Conservation (phyloP, 2,329 filamentous ascomycete species). For the Aphanocladium album region DNA sequence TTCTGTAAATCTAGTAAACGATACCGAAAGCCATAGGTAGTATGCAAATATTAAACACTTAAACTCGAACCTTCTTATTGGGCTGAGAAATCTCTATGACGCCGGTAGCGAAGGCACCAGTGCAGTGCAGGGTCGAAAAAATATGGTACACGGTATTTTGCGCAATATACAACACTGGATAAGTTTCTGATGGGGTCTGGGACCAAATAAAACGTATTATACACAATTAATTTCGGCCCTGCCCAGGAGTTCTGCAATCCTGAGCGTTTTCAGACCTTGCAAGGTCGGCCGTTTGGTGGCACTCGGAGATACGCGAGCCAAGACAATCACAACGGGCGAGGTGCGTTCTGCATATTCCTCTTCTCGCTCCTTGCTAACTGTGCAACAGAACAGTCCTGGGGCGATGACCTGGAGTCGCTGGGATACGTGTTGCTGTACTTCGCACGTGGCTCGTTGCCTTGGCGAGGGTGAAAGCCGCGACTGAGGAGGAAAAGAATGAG, state of each 20-base stretch:
- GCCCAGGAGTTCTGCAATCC: constrained; percentile 12
- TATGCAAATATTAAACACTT: too few relatives aligned
- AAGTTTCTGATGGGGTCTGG: constrained; percentile 21
- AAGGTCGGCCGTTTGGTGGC: constrained; percentile 11
- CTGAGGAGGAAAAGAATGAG: constrained; percentile 62
- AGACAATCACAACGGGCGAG: constrained; percentile 17
- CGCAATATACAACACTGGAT: constrained; percentile 21
- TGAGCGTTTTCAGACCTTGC: not conserved
- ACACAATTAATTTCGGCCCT: constrained; percentile 20
- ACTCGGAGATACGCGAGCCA: constrained; percentile 19
- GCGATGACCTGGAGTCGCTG: constrained; percentile 71
- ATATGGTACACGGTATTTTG: too few relatives aligned
- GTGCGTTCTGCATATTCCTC: constrained; percentile 15
- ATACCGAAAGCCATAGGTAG: too few relatives aligned
- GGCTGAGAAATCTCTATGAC: too few relatives aligned
- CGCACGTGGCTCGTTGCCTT: constrained; percentile 67
- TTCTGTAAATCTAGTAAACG: too few relatives aligned
- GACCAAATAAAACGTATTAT: constrained; percentile 16
- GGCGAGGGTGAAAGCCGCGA: constrained; percentile 69
- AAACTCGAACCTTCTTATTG: too few relatives aligned
- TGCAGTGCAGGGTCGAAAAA: constrained; percentile 1
- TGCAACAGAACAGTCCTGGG: constrained; percentile 59
- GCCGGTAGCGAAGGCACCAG: not conserved
- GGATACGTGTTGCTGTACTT: constrained; percentile 74
- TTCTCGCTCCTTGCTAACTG: not conserved